Base-by-base conservation (phyloP, 2,329 filamentous ascomycete genomes). In the Coleophoma eucalyptorum region DNA sequence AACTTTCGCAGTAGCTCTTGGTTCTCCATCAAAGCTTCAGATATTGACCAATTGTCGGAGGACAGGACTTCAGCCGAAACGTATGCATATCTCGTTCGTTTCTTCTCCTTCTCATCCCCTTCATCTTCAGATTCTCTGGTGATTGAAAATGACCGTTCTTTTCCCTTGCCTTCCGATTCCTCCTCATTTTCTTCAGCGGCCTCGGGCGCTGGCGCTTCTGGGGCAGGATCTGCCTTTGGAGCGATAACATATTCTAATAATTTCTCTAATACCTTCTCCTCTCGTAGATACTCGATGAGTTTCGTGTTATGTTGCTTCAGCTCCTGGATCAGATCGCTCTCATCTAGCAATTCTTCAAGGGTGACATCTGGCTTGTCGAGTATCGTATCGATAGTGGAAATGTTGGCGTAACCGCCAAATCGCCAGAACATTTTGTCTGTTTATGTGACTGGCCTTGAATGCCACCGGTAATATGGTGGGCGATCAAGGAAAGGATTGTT, bases 251-350 rank as follows among this genome's bases (percentile, higher is more conserved):
- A 96, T 68, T 93, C 86, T 58, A 99, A 84, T 54, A 99, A 80
- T 65, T 83, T 86, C 69, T 91, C 83, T 56, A 99, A 81, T 51
- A 95, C 84, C 63, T 85, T 81, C 61, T 95, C 90, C 65, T 96
- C 90, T 63, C 94, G 86, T 54, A 99, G 78, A 67, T 93, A 97
- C 73, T 97, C 92, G 70, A 97, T 92, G 55, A 99, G 86, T 75
- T 97, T 97, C 52, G 90, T 87, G 75, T 99, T 97, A 74, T 97
- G 92, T 71, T 96, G 90, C 75, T 97, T 99, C 57, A 99, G 82
- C 78, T 99, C 94, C 70, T 97, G 91, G 62, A 97, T 94, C 63
- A 97, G 76, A 68, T 99, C 94, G 65, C 89, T 88, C 78, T 99
- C 94, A 69, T 97, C 92, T 56, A 99, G 84, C 53, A 99, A 79